Evolutionary conservation across 257 asterid species (phyloP), one percentile per base, ranked within the genome.

Genomic region (Leptodermis oblonga): DNA sequence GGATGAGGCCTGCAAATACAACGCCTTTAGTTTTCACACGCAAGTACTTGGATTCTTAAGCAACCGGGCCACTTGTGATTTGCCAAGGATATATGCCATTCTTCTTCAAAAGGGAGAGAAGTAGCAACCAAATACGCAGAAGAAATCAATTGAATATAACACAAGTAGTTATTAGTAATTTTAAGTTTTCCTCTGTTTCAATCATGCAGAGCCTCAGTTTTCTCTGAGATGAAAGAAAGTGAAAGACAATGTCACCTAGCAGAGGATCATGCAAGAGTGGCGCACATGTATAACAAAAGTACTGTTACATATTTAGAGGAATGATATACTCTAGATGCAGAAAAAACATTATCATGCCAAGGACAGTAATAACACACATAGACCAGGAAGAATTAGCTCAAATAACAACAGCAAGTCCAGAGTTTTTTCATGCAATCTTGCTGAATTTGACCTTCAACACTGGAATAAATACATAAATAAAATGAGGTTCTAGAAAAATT

Each of bases 211-310:
- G 13, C 22, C 7, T n/a, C 58, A 51, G n/a, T 8, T n/a, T 20
- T 51, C 58, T n/a, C 58, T 51, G 58, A 51, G 58, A n/a, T 51
- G 59, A 52, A 39, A 39, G 59, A 52, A 23, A 22, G 59, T 52
- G 59, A 22, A 52, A 22, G 59, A 52, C n/a, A 7, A 18, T 49
- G 25, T 3, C 0, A 18, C 28, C 20, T 51, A 22, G 28, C 7
- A n/a, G 28, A n/a, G 22, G 4, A 52, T 30, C 7, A 51, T 17
- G 10, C 18, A 20, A 49, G 7, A 49, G n/a, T n/a, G n/a, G n/a
- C n/a, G n/a, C n/a, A n/a, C n/a, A n/a, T n/a, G n/a, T n/a, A n/a
- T n/a, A n/a, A n/a, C n/a, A n/a, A n/a, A n/a, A n/a, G n/a, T n/a
- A n/a, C n/a, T n/a, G n/a, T n/a, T n/a, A n/a, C n/a, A n/a, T n/a